Conservation (phyloP, 441 rosid species). For the Pelargonium fulgidum region DNA sequence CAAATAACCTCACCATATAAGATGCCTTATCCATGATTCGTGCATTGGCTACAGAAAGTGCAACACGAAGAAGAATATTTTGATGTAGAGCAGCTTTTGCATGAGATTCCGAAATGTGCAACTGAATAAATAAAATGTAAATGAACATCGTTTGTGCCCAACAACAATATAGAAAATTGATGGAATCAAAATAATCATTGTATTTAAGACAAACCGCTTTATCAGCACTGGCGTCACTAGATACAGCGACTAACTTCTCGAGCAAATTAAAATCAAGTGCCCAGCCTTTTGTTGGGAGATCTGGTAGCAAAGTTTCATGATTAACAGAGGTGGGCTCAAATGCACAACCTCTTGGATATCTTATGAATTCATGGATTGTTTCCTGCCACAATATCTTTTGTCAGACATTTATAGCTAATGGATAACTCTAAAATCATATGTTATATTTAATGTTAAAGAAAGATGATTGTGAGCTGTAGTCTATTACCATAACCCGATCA, state of each 20-base stretch:
- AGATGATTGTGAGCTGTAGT: conserved; percentile 10
- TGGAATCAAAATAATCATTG: conserved; percentile 3
- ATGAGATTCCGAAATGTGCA: conserved; percentile 47
- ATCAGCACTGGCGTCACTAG: conserved; percentile 37
- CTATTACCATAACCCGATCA: conserved; percentile 55
- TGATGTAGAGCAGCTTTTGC: conserved; percentile 50
- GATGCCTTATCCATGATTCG: conserved; percentile 52
- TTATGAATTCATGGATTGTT: conserved; percentile 63
- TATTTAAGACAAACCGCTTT: conserved; percentile 31
- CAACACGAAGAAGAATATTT: conserved; percentile 58
- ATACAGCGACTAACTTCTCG: conserved; percentile 55
- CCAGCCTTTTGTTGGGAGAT: conserved; percentile 37
- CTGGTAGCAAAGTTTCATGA: conserved; percentile 25
- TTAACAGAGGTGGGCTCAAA: conserved; percentile 28
- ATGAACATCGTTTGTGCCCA: neutral
- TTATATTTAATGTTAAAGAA: neutral
- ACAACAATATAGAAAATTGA: neutral
- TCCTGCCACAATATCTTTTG: conserved; percentile 46
- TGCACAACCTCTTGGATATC: conserved; percentile 56
- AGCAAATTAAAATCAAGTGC: conserved; percentile 43
- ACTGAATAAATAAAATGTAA: conserved; percentile 8
- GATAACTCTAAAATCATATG: neutral
- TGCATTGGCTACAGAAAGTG: conserved; percentile 50
- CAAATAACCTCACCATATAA: conserved; percentile 46
- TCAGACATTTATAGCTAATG: conserved; percentile 21